These are phyloP conservation scores for Ganoderma sinense DNA, from an alignment of 1,284 basidiomycete species.

Conservation along the genomic window DNA sequence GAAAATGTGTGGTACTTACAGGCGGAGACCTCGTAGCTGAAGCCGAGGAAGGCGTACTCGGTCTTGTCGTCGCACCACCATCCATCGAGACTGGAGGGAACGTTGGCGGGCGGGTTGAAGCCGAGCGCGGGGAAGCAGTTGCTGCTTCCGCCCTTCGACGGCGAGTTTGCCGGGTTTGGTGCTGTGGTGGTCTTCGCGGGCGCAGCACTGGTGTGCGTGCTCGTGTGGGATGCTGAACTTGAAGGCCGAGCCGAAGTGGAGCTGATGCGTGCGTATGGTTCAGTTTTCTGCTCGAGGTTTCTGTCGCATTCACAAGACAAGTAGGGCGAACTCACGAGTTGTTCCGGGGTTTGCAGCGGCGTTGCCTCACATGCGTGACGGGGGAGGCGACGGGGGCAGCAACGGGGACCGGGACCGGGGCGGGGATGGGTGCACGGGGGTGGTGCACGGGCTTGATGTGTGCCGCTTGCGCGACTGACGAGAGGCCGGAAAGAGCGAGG, in stretches of 20 bases:
- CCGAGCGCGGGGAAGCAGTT: constrained; percentile 65
- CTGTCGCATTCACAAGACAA: not conserved
- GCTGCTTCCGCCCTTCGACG: not conserved
- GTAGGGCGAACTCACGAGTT: not conserved
- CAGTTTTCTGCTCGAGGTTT: not conserved
- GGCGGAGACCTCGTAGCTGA: constrained; percentile 71
- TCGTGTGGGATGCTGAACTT: not conserved
- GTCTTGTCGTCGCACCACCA: constrained; percentile 74
- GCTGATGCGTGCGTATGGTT: not conserved
- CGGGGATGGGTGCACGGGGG: constrained; percentile 1
- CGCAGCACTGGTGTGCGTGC: not conserved
- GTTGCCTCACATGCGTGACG: not conserved
- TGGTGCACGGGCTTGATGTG: constrained; percentile 5
- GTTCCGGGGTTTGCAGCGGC: not conserved
- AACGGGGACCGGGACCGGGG: not conserved
- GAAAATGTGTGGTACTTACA: constrained; percentile 27
- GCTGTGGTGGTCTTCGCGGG: not conserved
- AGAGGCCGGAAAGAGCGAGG: constrained; percentile 8
- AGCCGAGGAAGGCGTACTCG: constrained; percentile 78
- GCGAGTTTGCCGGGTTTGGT: not conserved
- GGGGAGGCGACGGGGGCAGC: not conserved
- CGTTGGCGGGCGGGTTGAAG: constrained; percentile 62
- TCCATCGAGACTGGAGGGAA: constrained; percentile 49
- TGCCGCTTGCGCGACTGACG: not conserved
- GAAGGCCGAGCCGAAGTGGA: not conserved